Base-by-base conservation (phyloP, 805 yeast genomes). In the Sporopachydermia quercuum region DNA sequence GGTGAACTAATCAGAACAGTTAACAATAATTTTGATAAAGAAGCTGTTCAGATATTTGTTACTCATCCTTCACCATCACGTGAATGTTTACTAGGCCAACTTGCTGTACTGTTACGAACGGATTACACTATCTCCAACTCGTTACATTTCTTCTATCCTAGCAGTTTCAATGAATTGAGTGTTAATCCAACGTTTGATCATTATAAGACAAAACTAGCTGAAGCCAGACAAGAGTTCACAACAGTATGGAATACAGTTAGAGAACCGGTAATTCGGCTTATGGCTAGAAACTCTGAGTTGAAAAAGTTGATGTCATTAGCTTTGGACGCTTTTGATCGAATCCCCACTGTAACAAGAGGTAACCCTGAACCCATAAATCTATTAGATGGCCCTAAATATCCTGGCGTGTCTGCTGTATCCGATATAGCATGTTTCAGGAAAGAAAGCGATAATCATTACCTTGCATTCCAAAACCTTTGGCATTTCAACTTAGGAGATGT, bases 121-220 rank as follows among this genome's bases (percentile, higher is more conserved):
- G 87, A 80, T 53, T 77, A 76, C 52, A 76, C 86, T 2, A 55
- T 82, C 3, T 71, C 81, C n/a, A 78, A 78, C 47, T 78, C 84
- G 1, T 53, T 80, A 34, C 89, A 81, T 51, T 77, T 77, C 58
- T 61, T 77, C 41, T 77, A 78, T 53, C 77, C 81, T 1, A 70
- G 81, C 1, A 70, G 79, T 46, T 79, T 75, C 52, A 78, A 77
- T 53, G 85, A 78, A 45, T 62, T 74, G 52, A 70, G 81, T 17
- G 65, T 76, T 42, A 69, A 78, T 55, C 67, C 84, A 41, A 64
- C 70, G 48, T 63, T 76, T 50, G 85, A 78, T 48, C 68, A 69
- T 43, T 79, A 75, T 58, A 67, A 77, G 45, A 59, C 66, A 34
- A 77, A 77, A 52, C 76, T 79, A 46, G 69, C 73, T 27, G 71